Base-by-base conservation (phyloP, 306 rosid species). In the Macrotyloma uniflorum region DNA sequence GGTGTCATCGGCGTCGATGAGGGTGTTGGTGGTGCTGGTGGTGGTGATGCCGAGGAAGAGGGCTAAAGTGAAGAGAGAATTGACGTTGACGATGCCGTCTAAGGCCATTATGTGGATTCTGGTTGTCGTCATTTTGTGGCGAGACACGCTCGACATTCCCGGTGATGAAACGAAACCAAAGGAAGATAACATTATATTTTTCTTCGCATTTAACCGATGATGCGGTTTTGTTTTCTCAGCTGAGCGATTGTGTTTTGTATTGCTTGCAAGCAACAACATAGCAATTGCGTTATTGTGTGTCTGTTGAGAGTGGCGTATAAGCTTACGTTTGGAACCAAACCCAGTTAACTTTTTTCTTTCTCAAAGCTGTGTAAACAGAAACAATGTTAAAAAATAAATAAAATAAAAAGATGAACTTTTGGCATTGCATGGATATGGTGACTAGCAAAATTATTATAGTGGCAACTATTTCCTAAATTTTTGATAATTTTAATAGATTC, bases 41-140 rank as follows among this genome's bases (percentile, higher is more conserved):
- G 84, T 70, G 7, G 88, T 77, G 82, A 94, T 87, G 66, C 98
- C 98, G 30, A 94, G 87, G 76, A 94, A 94, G 77, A 89, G 89
- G 0, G 97, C 98, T 3, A 92, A 55, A 16, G 97, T 87, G 91
- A 92, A 92, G 61, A 94, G 98, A 2, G 97, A 92, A 66, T 92
- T 94, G 5, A 88, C 97, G 72, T 92, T 94, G 33, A 94, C 93
- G 67, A 92, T 82, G 66, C 95, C 89, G 73, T 94, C 97, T 15
- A 94, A 75, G 68, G 98, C 98, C 93, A 94, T 83, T 28, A 92
- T 79, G 81, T 90, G 97, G 70, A 94, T 88, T 50, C 73, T 85
- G 18, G 92, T 94, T 3, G 90, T 57, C n/a, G 88, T 63, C n/a
- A 54, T 14, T 35, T 38, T 78, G 68, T 79, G 86, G 72, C 86